Percentiles rank a stretch among this genome's conserved stretches.
Conservation (phyloP, 139 green algal species). For the Tetraselmis chui region DNA sequence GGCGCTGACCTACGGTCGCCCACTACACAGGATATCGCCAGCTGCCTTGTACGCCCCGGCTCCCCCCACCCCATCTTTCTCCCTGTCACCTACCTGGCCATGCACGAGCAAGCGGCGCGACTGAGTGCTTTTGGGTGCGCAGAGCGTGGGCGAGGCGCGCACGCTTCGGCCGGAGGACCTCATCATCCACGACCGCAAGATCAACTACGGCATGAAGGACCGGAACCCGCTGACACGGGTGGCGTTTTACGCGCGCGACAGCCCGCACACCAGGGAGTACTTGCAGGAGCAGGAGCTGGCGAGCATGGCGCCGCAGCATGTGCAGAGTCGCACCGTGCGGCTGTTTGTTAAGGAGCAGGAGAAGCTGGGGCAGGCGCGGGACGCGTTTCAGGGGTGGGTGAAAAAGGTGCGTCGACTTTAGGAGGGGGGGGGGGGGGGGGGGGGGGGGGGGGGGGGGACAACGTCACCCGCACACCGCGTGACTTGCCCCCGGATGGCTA, state of each 20-base stretch:
- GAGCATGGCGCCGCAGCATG: not conserved
- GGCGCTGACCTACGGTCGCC: not conserved
- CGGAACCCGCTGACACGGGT: not conserved
- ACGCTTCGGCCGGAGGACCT: not conserved
- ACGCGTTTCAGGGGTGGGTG: not conserved
- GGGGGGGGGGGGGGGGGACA: no score
- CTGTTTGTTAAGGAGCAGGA: not conserved
- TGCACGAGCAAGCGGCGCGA: no score
- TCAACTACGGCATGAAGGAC: not conserved
- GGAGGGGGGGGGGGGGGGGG: no score
- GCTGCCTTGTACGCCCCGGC: not conserved
- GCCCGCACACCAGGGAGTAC: not conserved
- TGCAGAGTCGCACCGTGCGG: not conserved
- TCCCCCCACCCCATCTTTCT: no score
- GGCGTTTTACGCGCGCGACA: not conserved
- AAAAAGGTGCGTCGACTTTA: not conserved
- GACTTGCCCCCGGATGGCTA: no score
- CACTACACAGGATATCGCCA: not conserved
- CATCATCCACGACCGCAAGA: not conserved
- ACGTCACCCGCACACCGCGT: not conserved
- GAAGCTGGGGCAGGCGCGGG: not conserved
- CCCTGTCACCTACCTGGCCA: no score
- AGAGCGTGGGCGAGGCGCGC: not conserved
- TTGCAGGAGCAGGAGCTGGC: not conserved
- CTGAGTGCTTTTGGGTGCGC: no score